Evolutionary conservation across 2,329 filamentous ascomycete species (phyloP).

Genomic region (Fusarium nisikadoi): DNA sequence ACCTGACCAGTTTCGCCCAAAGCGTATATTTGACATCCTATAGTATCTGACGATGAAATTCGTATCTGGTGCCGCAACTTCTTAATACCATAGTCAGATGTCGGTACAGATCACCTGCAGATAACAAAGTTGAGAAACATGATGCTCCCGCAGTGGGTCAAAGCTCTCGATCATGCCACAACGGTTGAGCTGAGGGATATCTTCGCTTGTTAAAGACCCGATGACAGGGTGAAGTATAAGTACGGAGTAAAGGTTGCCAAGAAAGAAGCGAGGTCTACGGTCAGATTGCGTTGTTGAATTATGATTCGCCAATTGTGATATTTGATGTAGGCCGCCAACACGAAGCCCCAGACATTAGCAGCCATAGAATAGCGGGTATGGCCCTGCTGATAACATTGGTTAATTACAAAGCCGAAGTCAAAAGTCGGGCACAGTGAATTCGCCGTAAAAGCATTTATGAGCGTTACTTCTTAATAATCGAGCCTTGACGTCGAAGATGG

Average conservation of each 20-base stretch:
- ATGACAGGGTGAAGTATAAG: background rate
- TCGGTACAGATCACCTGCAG: background rate
- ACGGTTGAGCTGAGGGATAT: background rate
- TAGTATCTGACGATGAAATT: background rate
- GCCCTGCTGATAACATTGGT: slow-evolving; percentile 4
- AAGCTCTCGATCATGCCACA: slow-evolving; percentile 2
- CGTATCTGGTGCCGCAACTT: background rate
- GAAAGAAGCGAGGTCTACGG: background rate
- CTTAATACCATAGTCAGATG: background rate
- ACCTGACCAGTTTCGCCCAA: background rate
- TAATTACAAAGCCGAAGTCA: slow-evolving; percentile 7
- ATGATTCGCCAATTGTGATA: slow-evolving; percentile 26
- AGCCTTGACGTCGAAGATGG: slow-evolving; percentile 1
- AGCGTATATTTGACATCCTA: background rate
- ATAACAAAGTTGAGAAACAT: slow-evolving; percentile 5
- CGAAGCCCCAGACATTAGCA: background rate
- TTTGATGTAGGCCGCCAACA: slow-evolving; percentile 16
- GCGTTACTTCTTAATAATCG: slow-evolving; percentile 1
- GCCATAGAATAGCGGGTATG: slow-evolving; percentile 2
- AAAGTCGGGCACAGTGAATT: background rate
- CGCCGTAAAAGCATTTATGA: background rate
- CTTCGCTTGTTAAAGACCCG: background rate
- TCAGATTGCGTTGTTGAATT: background rate
- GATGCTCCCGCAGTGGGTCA: background rate
- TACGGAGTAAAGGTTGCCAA: background rate